Evolutionary conservation across 129 eudicot genomes (phyloP), one percentile per base, ranked within the genome.

Genomic region (Escallonia rubra): DNA sequence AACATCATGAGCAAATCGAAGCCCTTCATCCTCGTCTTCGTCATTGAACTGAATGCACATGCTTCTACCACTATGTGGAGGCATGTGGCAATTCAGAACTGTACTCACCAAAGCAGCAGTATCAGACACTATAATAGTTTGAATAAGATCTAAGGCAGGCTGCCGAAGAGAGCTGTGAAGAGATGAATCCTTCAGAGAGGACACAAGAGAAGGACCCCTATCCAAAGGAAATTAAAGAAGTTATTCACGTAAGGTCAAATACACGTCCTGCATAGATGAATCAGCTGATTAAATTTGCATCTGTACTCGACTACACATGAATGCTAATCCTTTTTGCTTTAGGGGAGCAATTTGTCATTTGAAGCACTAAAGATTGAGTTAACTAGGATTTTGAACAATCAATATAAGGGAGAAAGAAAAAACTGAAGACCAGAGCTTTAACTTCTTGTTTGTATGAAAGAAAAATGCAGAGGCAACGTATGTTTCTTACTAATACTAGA

Each of bases 141-240:
- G 86, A 67, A 89, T 86, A 67, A 93, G 87, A 93, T 93, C 98
- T 66, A 89, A 72, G 23, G 98, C 96, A 74, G 98, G 98, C 74
- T 93, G 96, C 62, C 95, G 81, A 68, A 93, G 86, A 73, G 98
- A 84, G 61, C 70, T 74, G 75, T 93, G 90, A 69, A 93, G 90
- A 15, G 94, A 56, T 39, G 83, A 45, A 74, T 93, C 95, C 85
- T 81, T 86, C 74, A 93, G 78, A 61, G 96, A 86, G 62, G 96
- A 85, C 78, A 93, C 92, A 4, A 93, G 82, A 80, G 95, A 84
- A 67, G 98, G 98, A 62, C 98, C 95, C 98, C 98, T 93, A 80
- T 61, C 53, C 49, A 81, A 59, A 39, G 2, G 50, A 57, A 70
- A 76, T 52, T 50, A 64, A 43, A 77, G 57, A 78, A 10, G 63